Conservation (phyloP, 2,329 filamentous ascomycete species). For the Zasmidium cellare region DNA sequence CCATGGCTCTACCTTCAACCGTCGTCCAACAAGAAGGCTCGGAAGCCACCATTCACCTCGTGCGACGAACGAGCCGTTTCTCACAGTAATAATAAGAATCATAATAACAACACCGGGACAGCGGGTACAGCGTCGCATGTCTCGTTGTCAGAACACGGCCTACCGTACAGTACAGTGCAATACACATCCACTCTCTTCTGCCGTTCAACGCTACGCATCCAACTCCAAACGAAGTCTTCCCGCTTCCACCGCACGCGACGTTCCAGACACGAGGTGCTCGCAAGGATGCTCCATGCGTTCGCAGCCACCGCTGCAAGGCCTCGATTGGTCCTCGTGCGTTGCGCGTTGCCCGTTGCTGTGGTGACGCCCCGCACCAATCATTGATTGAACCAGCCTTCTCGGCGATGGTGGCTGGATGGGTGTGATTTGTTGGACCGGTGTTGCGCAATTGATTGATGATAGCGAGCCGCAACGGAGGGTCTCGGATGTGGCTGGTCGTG, state of each 20-base stretch:
- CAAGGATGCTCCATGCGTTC: neutral
- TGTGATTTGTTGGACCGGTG: neutral
- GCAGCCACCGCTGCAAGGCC: neutral
- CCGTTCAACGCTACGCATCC: too few species aligned
- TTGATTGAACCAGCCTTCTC: neutral
- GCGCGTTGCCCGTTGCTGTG: neutral
- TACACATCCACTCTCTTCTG: too few species aligned
- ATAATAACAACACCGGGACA: too few species aligned
- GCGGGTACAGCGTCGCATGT: too few species aligned
- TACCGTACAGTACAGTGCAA: neutral
- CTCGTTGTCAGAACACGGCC: neutral
- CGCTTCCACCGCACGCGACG: too few species aligned
- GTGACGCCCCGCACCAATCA: neutral
- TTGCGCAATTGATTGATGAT: neutral
- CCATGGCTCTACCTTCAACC: neutral
- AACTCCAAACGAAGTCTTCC: too few species aligned
- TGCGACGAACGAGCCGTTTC: neutral
- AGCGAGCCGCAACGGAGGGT: neutral
- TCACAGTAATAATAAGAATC: too few species aligned
- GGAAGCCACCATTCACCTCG: slow-evolving; percentile 5
- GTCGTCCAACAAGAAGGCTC: too few species aligned
- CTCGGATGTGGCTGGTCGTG: neutral
- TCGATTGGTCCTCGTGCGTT: neutral
- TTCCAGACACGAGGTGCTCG: neutral
- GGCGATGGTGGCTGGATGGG: neutral